A percentile compares a stretch with the other conserved stretches of the same genome.
These are phyloP conservation scores for Epichloe typhina DNA, from an alignment of 2,329 filamentous ascomycete species.

Conservation along the genomic window DNA sequence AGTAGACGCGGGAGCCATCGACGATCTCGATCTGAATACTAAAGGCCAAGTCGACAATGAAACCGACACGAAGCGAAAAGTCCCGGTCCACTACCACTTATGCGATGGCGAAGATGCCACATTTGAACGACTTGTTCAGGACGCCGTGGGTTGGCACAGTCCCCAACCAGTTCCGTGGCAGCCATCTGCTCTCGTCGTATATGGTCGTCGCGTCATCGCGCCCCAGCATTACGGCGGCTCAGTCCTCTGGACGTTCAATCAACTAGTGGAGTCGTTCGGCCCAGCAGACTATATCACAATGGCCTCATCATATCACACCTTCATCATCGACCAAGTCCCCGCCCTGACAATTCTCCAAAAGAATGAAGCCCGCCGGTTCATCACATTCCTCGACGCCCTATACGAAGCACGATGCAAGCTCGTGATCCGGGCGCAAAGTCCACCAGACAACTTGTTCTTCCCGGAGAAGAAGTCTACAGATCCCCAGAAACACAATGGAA, in stretches of 20 bases:
- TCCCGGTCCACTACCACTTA: constrained; percentile 20
- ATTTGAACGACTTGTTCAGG: constrained; percentile 14
- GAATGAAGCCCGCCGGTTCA: constrained; percentile 70
- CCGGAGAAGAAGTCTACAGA: constrained; percentile 36
- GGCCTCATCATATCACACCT: constrained; percentile 66
- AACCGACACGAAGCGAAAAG: constrained; percentile 7
- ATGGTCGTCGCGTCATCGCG: constrained; percentile 50
- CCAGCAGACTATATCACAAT: constrained; percentile 76
- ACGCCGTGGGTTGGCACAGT: constrained; percentile 12
- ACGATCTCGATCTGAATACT: background rate
- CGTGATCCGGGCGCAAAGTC: constrained; percentile 51
- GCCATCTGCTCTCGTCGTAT: constrained; percentile 35
- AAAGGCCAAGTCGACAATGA: background rate
- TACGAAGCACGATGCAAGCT: constrained; percentile 75
- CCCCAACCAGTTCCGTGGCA: constrained; percentile 24
- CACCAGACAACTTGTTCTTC: constrained; percentile 67
- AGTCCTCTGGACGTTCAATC: constrained; percentile 52
- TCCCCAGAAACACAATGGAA: constrained; percentile 1
- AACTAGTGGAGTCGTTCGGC: constrained; percentile 56
- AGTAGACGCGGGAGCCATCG: background rate
- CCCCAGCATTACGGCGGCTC: constrained; percentile 44
- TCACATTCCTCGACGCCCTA: constrained; percentile 66
- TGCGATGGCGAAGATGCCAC: constrained; percentile 12
- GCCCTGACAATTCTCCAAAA: constrained; percentile 54
- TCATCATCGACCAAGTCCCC: constrained; percentile 60